These are phyloP conservation scores for Globisporangium uncinulatum DNA, from an alignment of 352 stramenopile species.

Conservation along the genomic window DNA sequence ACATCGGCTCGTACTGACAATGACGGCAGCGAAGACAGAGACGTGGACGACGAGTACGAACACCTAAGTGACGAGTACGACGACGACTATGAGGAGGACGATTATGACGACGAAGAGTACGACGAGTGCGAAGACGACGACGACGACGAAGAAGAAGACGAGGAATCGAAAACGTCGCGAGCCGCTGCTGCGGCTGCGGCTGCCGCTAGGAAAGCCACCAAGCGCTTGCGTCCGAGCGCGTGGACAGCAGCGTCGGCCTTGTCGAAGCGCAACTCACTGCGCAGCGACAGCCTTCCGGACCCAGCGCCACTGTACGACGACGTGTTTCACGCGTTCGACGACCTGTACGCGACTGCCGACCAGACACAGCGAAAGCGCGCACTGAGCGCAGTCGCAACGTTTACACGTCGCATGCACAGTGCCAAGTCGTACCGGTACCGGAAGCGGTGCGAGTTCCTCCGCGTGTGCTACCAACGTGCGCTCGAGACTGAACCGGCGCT, in stretches of 20 bases:
- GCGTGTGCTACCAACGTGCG: slow-evolving; percentile 49
- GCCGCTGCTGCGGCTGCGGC: not conserved
- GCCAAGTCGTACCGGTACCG: slow-evolving; percentile 45
- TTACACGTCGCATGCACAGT: slow-evolving; percentile 30
- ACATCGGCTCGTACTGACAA: slow-evolving; percentile 11
- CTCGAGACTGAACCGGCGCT: slow-evolving; percentile 27
- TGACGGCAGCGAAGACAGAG: slow-evolving; percentile 8
- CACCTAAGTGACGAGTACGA: slow-evolving; percentile 24
- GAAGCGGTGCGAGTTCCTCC: slow-evolving; percentile 62
- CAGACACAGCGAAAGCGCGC: slow-evolving; percentile 14
- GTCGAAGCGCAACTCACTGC: slow-evolving; percentile 14
- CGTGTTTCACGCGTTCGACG: slow-evolving; percentile 49
- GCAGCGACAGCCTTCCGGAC: slow-evolving; percentile 15
- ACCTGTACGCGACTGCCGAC: slow-evolving; percentile 37
- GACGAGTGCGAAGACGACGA: slow-evolving; percentile 22
- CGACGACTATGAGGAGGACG: slow-evolving; percentile 26
- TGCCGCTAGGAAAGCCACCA: slow-evolving; percentile 4
- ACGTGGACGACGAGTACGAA: slow-evolving; percentile 23
- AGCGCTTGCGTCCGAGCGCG: slow-evolving; percentile 1
- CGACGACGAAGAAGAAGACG: slow-evolving; percentile 6
- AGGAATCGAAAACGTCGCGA: not conserved
- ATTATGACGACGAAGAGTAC: slow-evolving; percentile 14
- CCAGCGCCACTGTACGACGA: slow-evolving; percentile 30
- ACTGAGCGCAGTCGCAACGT: slow-evolving; percentile 25
- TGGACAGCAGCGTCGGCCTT: slow-evolving; percentile 3